phyloP scores from a whole-genome alignment of 2,329 filamentous ascomycete species.

The Simplicillium sp. region DNA sequence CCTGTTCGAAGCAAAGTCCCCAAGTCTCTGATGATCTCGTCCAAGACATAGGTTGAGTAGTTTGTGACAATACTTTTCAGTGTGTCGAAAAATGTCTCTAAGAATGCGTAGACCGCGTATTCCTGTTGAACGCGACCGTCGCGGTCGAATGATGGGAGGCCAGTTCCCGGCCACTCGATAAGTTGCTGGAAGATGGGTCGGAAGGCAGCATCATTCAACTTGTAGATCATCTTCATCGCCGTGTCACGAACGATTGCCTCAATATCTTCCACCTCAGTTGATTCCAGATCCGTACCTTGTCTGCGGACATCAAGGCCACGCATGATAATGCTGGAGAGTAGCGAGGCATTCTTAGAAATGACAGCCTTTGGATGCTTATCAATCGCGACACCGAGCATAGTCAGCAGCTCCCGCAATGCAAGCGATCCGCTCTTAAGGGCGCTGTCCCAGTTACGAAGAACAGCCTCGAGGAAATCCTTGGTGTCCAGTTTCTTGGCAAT shows the following conservation, averaged over 20 bases:
- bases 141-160: slow-evolving; percentile 52
- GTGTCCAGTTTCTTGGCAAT: slow-evolving; percentile 70
- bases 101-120: slow-evolving; percentile 73
- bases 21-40: slow-evolving; percentile 61
- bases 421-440: slow-evolving; percentile 42
- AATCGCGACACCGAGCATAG: slow-evolving; percentile 60
- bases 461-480: slow-evolving; percentile 62
- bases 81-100: slow-evolving; percentile 68
- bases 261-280: slow-evolving; percentile 38
- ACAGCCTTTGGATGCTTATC: slow-evolving; percentile 69
- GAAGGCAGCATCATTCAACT: slow-evolving; percentile 91
- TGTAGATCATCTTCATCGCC: slow-evolving; percentile 85
- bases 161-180: slow-evolving; percentile 67
- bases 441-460: slow-evolving; percentile 62
- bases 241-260: slow-evolving; percentile 60
- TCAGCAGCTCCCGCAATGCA: slow-evolving; percentile 60
- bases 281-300: slow-evolving; percentile 33
- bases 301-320: slow-evolving; percentile 57
- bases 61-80: slow-evolving; percentile 91
- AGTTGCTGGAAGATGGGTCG: slow-evolving; percentile 79
- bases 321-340: slow-evolving; percentile 58
- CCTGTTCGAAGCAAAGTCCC: slow-evolving; percentile 27
- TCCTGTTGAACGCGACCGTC: slow-evolving; percentile 51
- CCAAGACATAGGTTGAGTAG: slow-evolving; percentile 79
- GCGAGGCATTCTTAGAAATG: slow-evolving; percentile 64